Evolutionary conservation across 1,284 basidiomycete genomes (phyloP), one percentile per base, ranked within the genome.

Genomic region (Papiliotrema flavescens): DNA sequence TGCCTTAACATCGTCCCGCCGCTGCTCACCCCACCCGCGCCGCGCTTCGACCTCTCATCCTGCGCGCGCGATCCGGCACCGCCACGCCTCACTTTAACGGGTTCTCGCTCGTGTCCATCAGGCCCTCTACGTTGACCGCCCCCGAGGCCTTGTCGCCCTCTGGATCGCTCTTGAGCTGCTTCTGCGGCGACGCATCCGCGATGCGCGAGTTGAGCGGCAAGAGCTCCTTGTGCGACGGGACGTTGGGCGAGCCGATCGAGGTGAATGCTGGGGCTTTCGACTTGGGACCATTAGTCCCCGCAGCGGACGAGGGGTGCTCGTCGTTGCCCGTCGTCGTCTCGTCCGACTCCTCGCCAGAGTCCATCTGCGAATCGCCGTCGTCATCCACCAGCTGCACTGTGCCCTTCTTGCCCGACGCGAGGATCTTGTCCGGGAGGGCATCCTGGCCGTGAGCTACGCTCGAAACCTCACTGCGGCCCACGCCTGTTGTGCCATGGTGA

Each of bases 51-150:
- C n/a, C n/a, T n/a, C n/a, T n/a, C n/a, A n/a, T n/a, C n/a, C n/a
- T n/a, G n/a, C n/a, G n/a, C n/a, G n/a, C n/a, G n/a, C n/a, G n/a
- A n/a, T n/a, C n/a, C n/a, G n/a, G n/a, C n/a, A n/a, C n/a, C 6
- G 28, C 28, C 28, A 11, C 28, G 28, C 28, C 11, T 32, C 28
- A 32, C 71, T 84, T 85, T 65, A 85, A 68, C 42, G 86, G 85
- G 67, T 83, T 81, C 74, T 89, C 87, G 70, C 83, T 87, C 54
- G 78, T 77, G 71, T 89, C 85, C 76, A 86, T 78, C 52, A 88
- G 78, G n/a, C 86, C 87, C 70, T 90, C 88, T 23, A 78, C 82
- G 69, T 82, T 81, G 23, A 83, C 80, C 24, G 80, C 82, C 1
- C 81, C 78, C 58, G 80, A 79, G 37, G 81, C 79, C 49, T 78